Percentiles rank a stretch among this genome's conserved stretches.
phyloP scores from a whole-genome alignment of 2,329 filamentous ascomycete species.

The Nemania sp. region DNA sequence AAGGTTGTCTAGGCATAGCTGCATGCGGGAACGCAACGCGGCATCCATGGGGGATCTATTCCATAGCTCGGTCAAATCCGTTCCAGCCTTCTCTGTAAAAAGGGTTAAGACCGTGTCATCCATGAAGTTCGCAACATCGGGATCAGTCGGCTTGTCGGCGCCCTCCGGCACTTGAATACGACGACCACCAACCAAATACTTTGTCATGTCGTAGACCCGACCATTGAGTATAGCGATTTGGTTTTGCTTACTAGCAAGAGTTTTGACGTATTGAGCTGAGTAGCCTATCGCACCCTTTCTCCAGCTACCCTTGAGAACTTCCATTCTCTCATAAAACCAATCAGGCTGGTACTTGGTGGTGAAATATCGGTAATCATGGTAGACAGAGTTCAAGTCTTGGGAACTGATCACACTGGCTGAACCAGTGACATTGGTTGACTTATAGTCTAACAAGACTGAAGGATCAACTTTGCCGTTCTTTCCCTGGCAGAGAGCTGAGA shows the following conservation, averaged over 20 bases:
- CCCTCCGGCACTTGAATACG: conserved; percentile 69
- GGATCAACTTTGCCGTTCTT: conserved; percentile 72
- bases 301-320: conserved; percentile 79
- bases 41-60: conserved; percentile 72
- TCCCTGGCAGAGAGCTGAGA: conserved; percentile 89
- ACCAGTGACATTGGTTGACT: conserved; percentile 78
- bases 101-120: conserved; percentile 76
- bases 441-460: conserved; percentile 87
- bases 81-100: conserved; percentile 80
- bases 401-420: conserved; percentile 72
- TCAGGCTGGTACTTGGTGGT: conserved; percentile 85
- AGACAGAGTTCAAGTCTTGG: conserved; percentile 79
- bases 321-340: conserved; percentile 93
- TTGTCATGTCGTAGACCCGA: conserved; percentile 89
- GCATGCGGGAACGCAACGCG: conserved; percentile 74
- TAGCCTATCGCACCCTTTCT: conserved; percentile 91
- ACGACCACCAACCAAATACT: conserved; percentile 82
- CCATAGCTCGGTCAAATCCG: conserved; percentile 88
- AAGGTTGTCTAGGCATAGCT: conserved; percentile 88
- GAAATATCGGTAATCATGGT: conserved; percentile 92
- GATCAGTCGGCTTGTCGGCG: conserved; percentile 57
- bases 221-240: conserved; percentile 82
- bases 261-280: conserved; percentile 79
- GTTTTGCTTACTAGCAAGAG: conserved; percentile 70
- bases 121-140: conserved; percentile 82